These are phyloP conservation scores for Alternaria longipes DNA, from an alignment of 2,329 filamentous ascomycete genomes.

Conservation along the genomic window DNA sequence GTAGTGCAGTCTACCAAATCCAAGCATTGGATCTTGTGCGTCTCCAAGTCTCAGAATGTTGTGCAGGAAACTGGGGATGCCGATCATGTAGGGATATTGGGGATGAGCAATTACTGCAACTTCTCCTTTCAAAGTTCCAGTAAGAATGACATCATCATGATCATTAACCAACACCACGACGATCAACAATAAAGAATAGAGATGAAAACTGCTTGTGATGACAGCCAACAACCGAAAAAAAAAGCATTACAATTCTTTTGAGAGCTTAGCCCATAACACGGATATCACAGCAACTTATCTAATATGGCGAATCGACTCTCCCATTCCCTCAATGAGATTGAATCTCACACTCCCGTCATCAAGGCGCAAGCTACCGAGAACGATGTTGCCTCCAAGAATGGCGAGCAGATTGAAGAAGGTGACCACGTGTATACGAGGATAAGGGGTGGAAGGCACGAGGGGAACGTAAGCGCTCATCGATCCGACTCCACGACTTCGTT, in stretches of 20 bases:
- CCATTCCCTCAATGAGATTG: conserved; percentile 11
- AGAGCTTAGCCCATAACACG: not conserved
- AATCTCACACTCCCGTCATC: conserved; percentile 7
- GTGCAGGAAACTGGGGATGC: not conserved
- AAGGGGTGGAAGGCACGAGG: conserved; percentile 53
- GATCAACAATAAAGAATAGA: not conserved
- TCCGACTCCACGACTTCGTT: not conserved
- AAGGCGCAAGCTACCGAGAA: not conserved
- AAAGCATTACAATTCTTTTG: not conserved
- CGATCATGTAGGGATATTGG: not conserved
- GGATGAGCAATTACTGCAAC: not conserved
- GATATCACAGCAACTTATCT: not conserved
- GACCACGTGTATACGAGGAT: conserved; percentile 55
- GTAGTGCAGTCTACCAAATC: not conserved
- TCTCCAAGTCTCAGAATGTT: not conserved
- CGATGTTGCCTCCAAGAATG: conserved; percentile 47
- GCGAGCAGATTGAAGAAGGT: conserved; percentile 51
- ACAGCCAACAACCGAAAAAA: not conserved
- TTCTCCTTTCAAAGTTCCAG: not conserved
- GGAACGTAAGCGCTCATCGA: conserved; percentile 36
- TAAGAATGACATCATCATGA: conserved; percentile 14
- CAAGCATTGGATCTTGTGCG: not conserved
- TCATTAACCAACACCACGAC: not conserved
- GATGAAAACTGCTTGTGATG: not conserved
- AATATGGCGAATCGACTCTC: conserved; percentile 13